Evolutionary conservation across 768 basidiomycete species (phyloP).

Genomic region (Pleurotus sapidus): DNA sequence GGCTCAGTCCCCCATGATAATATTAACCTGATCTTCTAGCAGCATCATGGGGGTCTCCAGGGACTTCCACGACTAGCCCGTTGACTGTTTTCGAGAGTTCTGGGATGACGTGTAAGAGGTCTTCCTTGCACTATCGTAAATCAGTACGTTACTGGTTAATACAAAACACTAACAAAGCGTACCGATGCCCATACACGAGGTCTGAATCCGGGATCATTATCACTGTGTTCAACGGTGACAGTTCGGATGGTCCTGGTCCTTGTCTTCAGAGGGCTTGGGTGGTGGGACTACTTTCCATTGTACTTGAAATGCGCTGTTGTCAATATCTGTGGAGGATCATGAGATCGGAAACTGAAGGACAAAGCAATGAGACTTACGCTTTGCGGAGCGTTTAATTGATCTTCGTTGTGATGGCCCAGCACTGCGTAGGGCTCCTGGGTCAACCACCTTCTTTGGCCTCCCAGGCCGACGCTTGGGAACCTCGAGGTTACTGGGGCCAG

Average conservation of each 20-base stretch:
- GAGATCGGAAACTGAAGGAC: neutral
- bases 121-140: neutral
- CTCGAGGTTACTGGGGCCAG: neutral
- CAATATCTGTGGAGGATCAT: neutral
- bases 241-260: neutral
- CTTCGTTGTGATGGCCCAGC: neutral
- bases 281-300: neutral
- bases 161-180: neutral
- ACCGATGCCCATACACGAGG: constrained; percentile 1
- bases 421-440: neutral
- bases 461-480: neutral
- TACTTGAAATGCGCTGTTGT: neutral
- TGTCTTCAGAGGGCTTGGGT: neutral
- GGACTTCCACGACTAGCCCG: neutral
- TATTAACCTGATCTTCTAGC: neutral
- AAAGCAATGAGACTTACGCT: neutral
- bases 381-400: neutral
- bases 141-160: neutral
- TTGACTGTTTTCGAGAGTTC: neutral
- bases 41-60: neutral
- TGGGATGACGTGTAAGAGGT: neutral
- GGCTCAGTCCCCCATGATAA: neutral
- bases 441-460: neutral
- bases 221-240: neutral
- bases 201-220: neutral